Percentiles rank a stretch among this genome's conserved stretches.
phyloP scores from a whole-genome alignment of 2,329 filamentous ascomycete genomes.

The Cadophora sp. region DNA sequence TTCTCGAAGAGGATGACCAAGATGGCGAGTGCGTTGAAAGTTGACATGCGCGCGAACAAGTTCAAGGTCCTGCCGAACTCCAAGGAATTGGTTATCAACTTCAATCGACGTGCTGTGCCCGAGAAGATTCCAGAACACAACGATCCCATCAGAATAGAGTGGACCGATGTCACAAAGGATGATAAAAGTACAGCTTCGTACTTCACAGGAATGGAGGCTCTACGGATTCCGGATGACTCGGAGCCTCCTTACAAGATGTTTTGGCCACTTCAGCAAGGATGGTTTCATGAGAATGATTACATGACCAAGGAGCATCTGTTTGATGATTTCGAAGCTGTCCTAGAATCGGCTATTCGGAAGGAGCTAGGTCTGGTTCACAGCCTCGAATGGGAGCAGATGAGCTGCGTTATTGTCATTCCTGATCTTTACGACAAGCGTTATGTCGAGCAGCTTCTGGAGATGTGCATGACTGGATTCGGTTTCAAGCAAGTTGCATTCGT shows the following conservation, averaged over 20 bases:
- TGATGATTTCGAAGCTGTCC: constrained; percentile 84
- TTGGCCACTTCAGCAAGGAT: constrained; percentile 89
- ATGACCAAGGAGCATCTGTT: constrained; percentile 78
- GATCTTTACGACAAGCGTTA: constrained; percentile 96
- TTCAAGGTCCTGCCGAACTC: constrained; percentile 96
- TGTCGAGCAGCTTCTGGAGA: constrained; percentile 82
- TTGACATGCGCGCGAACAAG: constrained; percentile 92
- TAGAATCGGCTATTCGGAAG: constrained; percentile 86
- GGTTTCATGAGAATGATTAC: constrained; percentile 92
- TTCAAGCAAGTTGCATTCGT: constrained; percentile 92
- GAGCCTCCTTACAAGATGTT: constrained; percentile 88
- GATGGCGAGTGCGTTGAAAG: constrained; percentile 86
- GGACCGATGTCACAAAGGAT: constrained; percentile 80
- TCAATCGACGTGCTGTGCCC: constrained; percentile 82
- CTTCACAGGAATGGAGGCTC: constrained; percentile 80
- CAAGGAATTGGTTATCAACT: constrained; percentile 93
- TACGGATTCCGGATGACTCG: constrained; percentile 89
- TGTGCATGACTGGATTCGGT: constrained; percentile 87
- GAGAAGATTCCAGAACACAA: constrained; percentile 95
- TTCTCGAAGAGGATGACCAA: constrained; percentile 76
- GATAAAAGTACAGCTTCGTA: constrained; percentile 66
- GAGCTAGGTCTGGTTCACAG: constrained; percentile 81
- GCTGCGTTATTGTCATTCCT: constrained; percentile 95
- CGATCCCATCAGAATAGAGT: constrained; percentile 90
- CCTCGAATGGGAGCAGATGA: constrained; percentile 87